Conservation (phyloP, 768 basidiomycete genomes). For the Fistulinella prunicolor region DNA sequence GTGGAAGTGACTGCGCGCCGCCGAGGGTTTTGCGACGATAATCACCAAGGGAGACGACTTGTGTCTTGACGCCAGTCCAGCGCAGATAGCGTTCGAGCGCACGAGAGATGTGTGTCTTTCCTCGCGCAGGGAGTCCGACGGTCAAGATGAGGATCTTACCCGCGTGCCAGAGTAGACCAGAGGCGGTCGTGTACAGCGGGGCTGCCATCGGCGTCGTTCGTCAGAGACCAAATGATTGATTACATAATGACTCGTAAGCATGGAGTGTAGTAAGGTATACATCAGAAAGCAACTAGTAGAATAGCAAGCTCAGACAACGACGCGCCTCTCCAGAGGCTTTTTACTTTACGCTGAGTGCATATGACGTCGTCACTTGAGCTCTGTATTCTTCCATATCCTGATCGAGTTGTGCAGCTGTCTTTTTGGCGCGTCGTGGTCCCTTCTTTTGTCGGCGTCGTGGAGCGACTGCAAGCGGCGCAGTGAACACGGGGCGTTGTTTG, state of each 20-base stretch:
- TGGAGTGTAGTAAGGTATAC: background rate
- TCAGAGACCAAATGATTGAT: slow-evolving; percentile 8
- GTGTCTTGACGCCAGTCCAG: slow-evolving; percentile 97
- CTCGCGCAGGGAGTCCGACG: slow-evolving; percentile 90
- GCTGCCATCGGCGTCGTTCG: slow-evolving; percentile 58
- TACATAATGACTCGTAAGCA: slow-evolving; percentile 15
- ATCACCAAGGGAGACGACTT: slow-evolving; percentile 93
- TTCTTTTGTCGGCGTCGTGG: slow-evolving; percentile 58
- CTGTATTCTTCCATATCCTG: slow-evolving; percentile 81
- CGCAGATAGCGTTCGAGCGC: slow-evolving; percentile 95
- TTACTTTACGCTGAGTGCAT: slow-evolving; percentile 13
- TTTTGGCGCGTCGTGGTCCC: slow-evolving; percentile 72
- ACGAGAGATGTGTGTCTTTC: slow-evolving; percentile 95
- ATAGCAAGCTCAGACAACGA: no score
- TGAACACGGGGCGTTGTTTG: slow-evolving; percentile 15
- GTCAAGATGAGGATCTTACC: slow-evolving; percentile 94
- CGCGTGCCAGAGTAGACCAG: slow-evolving; percentile 83
- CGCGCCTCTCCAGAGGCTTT: no score
- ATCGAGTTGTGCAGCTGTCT: slow-evolving; percentile 64
- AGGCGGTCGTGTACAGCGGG: slow-evolving; percentile 92
- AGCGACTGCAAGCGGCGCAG: slow-evolving; percentile 23
- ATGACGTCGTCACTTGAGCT: slow-evolving; percentile 34
- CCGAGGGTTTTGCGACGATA: slow-evolving; percentile 89
- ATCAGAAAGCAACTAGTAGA: no score
- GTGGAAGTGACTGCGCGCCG: slow-evolving; percentile 80